These are phyloP conservation scores for Moelleriella libera DNA, from an alignment of 2,329 filamentous ascomycete species.

Conservation along the genomic window DNA sequence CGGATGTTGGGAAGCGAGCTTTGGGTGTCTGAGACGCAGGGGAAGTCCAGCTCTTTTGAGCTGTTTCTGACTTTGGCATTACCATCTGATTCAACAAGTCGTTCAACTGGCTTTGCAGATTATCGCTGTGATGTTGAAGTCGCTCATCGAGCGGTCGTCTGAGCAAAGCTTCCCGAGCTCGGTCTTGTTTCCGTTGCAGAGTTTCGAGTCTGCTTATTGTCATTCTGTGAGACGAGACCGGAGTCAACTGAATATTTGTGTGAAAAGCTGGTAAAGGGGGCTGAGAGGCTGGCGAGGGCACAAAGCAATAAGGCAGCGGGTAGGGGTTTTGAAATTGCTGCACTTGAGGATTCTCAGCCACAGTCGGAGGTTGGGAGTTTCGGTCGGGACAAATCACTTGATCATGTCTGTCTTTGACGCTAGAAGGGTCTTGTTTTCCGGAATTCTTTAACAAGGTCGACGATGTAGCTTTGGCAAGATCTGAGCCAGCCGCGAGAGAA, in stretches of 20 bases:
- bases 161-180: slow-evolving; percentile 11
- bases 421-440: too few species aligned
- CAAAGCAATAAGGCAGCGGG: too few species aligned
- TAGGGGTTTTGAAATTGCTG: too few species aligned
- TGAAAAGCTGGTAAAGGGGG: too few species aligned
- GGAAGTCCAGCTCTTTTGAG: background rate
- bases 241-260: background rate
- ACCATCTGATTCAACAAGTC: slow-evolving; percentile 10
- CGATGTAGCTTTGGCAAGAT: too few species aligned
- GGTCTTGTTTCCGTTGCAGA: slow-evolving; percentile 14
- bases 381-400: too few species aligned
- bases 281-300: too few species aligned
- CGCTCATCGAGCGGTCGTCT: slow-evolving; percentile 8
- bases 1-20: background rate
- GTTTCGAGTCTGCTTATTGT: slow-evolving; percentile 7
- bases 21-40: background rate
- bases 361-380: too few species aligned
- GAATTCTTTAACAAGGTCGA: too few species aligned
- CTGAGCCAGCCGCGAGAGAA: too few species aligned
- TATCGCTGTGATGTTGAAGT: slow-evolving; percentile 11
- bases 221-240: background rate
- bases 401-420: too few species aligned
- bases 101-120: slow-evolving; percentile 16
- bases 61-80: background rate
- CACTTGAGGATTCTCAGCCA: too few species aligned